Evolutionary conservation across 2,329 filamentous ascomycete species (phyloP).

Genomic region (Aureobasidium melanogenum): DNA sequence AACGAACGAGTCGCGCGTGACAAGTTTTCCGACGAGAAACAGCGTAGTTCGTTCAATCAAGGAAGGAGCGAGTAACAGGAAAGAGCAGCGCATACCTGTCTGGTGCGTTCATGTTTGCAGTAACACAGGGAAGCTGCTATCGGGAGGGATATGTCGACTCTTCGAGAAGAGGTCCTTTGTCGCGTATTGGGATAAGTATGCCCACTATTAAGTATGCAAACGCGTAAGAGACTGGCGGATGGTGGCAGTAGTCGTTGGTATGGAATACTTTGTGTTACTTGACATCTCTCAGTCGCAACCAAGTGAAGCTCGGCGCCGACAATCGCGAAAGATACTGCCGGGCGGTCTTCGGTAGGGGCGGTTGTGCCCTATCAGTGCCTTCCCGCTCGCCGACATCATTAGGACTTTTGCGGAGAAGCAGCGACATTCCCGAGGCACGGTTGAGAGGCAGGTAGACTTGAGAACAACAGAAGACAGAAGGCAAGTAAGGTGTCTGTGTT

Average conservation of each 20-base stretch:
- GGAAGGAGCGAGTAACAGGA: background rate
- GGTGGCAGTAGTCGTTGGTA: constrained; percentile 2
- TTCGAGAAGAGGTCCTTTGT: background rate
- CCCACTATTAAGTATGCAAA: background rate
- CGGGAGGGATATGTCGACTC: background rate
- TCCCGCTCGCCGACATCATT: background rate
- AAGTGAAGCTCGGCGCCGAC: background rate
- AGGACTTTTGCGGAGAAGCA: constrained; percentile 8
- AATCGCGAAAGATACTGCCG: constrained; percentile 3
- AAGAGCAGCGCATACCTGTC: constrained; percentile 37
- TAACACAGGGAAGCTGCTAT: background rate
- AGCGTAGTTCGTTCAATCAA: background rate
- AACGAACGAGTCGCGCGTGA: background rate
- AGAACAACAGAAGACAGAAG: background rate
- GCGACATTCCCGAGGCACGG: constrained; percentile 9
- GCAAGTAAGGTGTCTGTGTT: background rate
- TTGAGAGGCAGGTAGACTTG: background rate
- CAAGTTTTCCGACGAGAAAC: background rate
- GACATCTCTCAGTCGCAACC: background rate
- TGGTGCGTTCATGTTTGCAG: constrained; percentile 43
- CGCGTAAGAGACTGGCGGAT: background rate
- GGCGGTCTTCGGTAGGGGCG: no score
- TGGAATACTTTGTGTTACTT: background rate
- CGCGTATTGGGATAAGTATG: background rate
- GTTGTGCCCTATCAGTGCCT: no score